phyloP scores from a whole-genome alignment of 495 filamentous ascomycete species.

The Neurospora pannonica region DNA sequence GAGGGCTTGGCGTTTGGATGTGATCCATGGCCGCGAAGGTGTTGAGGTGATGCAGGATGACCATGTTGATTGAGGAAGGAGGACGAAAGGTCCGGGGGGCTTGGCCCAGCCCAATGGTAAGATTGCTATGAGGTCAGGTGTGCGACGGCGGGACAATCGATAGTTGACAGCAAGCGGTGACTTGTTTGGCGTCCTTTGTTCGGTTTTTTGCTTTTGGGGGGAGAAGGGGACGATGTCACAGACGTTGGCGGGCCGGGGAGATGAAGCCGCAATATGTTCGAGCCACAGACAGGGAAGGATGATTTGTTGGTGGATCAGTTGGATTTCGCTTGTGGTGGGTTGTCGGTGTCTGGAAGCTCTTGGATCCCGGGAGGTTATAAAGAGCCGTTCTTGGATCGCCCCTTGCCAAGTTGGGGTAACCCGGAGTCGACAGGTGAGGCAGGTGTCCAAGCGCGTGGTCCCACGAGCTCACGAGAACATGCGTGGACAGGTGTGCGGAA shows the following conservation, averaged over 20 bases:
- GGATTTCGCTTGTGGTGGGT: neutral
- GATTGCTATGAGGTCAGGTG: slow-evolving; percentile 19
- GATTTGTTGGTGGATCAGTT: neutral
- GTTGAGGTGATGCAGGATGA: neutral
- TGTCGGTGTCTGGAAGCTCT: neutral
- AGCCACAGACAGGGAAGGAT: neutral
- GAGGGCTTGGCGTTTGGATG: neutral
- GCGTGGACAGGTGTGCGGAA: neutral
- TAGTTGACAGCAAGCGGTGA: neutral
- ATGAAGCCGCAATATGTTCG: neutral
- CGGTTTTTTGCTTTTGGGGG: neutral
- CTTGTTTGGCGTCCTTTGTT: neutral
- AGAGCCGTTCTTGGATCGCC: neutral
- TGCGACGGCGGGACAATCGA: slow-evolving; percentile 2
- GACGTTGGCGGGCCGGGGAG: neutral
- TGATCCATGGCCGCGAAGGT: neutral
- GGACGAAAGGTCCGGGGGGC: slow-evolving; percentile 7
- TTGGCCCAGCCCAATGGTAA: slow-evolving; percentile 8
- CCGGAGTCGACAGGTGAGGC: neutral
- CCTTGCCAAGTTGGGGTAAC: neutral
- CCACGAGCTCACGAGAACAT: neutral
- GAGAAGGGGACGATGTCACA: neutral
- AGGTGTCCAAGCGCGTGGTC: neutral
- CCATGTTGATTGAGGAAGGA: slow-evolving; percentile 4
- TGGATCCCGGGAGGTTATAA: neutral